These are phyloP conservation scores for Saturnispora dispora DNA, from an alignment of 805 yeast species.

Conservation along the genomic window DNA sequence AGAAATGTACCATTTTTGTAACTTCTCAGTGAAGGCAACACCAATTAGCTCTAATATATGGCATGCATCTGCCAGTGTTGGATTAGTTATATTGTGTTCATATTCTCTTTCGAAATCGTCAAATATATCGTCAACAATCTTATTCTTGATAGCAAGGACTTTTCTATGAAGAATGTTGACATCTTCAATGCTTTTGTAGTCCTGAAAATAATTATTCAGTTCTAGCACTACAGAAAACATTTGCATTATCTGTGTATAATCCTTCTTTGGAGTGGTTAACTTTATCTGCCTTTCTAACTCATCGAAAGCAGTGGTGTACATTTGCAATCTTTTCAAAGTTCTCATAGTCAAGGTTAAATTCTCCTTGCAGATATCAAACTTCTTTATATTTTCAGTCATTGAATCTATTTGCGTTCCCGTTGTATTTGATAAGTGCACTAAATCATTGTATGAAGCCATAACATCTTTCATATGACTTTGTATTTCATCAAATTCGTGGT, in stretches of 20 bases:
- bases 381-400: slow-evolving; percentile 72
- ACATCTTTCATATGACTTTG: slow-evolving; percentile 32
- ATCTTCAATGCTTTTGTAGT: slow-evolving; percentile 76
- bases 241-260: slow-evolving; percentile 47
- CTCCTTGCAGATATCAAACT: slow-evolving; percentile 71
- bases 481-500: slow-evolving; percentile 17
- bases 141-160: slow-evolving; percentile 49
- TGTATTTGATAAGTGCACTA: slow-evolving; percentile 37
- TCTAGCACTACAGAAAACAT: slow-evolving; percentile 66
- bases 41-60: slow-evolving; percentile 59
- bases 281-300: slow-evolving; percentile 42
- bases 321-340: slow-evolving; percentile 75
- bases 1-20: slow-evolving; percentile 66
- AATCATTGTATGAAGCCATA: slow-evolving; percentile 36
- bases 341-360: slow-evolving; percentile 82
- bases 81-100: slow-evolving; percentile 28
- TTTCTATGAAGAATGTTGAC: slow-evolving; percentile 56
- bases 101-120: slow-evolving; percentile 56
- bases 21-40: slow-evolving; percentile 43
- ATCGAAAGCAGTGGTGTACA: slow-evolving; percentile 69
- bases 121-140: slow-evolving; percentile 60
- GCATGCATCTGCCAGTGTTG: slow-evolving; percentile 54
- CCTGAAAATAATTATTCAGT: slow-evolving; percentile 60
- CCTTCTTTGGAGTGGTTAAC: slow-evolving; percentile 20
- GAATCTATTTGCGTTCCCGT: slow-evolving; percentile 56